phyloP scores from a whole-genome alignment of 345 rosid species.

The Citropsis articulata region DNA sequence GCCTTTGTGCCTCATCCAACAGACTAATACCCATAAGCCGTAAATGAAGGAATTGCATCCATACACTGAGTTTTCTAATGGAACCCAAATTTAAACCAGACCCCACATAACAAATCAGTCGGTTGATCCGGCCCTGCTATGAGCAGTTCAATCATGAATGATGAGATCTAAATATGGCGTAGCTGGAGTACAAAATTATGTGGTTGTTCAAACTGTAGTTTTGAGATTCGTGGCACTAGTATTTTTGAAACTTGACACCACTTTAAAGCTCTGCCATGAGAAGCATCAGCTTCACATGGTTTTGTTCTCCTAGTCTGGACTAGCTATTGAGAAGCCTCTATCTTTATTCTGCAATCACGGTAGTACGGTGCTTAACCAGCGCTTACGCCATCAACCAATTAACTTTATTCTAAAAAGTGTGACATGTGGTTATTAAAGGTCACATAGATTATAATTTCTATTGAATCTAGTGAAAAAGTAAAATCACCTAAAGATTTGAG shows the following conservation, averaged over 20 bases:
- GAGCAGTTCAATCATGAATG: background rate
- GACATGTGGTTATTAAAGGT: constrained; percentile 13
- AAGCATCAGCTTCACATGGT: constrained; percentile 32
- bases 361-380: constrained; percentile 12
- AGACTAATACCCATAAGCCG: background rate
- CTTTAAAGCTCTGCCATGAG: constrained; percentile 2
- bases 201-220: background rate
- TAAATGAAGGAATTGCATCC: constrained; percentile 14
- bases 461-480: constrained; percentile 29
- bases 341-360: background rate
- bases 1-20: constrained; percentile 15
- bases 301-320: constrained; percentile 20
- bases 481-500: constrained; percentile 26
- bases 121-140: background rate
- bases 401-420: constrained; percentile 14
- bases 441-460: constrained; percentile 1
- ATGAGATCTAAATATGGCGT: background rate
- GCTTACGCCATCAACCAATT: constrained; percentile 13
- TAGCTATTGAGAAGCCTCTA: background rate
- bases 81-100: background rate
- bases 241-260: background rate
- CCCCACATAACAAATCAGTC: background rate
- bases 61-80: background rate
- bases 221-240: background rate
- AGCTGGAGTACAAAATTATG: background rate